These are phyloP conservation scores for Ustilago tritici DNA, from an alignment of 1,284 basidiomycete species.

Conservation along the genomic window DNA sequence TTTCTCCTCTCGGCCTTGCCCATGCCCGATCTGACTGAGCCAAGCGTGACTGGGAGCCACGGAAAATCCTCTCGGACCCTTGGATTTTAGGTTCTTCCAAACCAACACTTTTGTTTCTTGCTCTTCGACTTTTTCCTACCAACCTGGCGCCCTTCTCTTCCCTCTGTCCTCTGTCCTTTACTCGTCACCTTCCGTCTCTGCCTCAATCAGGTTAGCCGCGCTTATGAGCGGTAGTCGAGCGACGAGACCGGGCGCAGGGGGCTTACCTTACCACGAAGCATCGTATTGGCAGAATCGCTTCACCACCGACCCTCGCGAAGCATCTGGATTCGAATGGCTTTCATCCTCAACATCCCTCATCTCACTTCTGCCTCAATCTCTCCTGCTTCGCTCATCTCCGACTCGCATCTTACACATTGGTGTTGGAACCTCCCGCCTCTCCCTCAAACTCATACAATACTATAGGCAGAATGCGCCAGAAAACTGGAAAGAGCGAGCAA, in stretches of 20 bases:
- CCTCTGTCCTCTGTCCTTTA: not conserved
- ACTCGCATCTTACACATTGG: conserved; percentile 45
- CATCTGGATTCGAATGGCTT: conserved; percentile 42
- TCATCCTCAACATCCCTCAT: conserved; percentile 19
- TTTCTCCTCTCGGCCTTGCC: too few relatives aligned
- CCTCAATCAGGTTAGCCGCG: not conserved
- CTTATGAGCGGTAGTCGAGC: not conserved
- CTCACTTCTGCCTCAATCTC: not conserved
- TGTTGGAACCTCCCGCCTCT: conserved; percentile 32
- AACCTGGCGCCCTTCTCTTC: too few relatives aligned
- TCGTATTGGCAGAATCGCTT: conserved; percentile 54
- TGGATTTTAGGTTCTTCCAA: not conserved
- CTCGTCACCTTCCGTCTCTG: not conserved
- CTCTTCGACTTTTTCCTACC: not conserved
- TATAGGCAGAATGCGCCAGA: not conserved
- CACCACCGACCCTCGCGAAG: conserved; percentile 67
- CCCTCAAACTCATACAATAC: conserved; percentile 17
- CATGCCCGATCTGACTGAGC: too few relatives aligned
- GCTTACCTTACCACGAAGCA: conserved; percentile 50
- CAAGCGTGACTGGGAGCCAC: too few relatives aligned
- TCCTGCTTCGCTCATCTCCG: conserved; percentile 7
- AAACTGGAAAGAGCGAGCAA: conserved; percentile 24
- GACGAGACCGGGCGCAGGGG: not conserved
- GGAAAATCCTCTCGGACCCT: not conserved
- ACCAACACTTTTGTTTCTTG: not conserved